Evolutionary conservation across 129 eudicot genomes (phyloP).

Genomic region (Silybum marianum): DNA sequence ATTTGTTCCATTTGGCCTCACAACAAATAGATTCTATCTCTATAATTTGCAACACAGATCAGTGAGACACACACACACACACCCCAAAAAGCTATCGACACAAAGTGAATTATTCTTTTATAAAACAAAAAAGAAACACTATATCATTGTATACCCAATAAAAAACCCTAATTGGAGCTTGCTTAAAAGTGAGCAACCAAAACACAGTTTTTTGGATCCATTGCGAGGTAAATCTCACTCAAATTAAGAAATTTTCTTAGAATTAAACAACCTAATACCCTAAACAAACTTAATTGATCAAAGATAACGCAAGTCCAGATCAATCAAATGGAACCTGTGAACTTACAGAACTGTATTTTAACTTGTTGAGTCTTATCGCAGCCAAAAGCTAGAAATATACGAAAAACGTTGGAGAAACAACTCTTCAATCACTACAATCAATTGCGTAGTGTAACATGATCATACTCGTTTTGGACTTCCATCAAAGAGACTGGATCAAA

Average conservation of each 20-base stretch:
- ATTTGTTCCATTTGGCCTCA: too few relatives aligned
- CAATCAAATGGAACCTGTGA: conserved; percentile 10
- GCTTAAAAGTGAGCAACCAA: not conserved
- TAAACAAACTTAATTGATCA: not conserved
- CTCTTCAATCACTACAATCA: not conserved
- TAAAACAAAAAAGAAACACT: not conserved
- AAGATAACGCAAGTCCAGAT: not conserved
- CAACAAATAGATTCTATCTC: too few relatives aligned
- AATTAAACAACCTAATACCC: not conserved
- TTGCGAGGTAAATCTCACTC: not conserved
- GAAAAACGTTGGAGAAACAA: too few relatives aligned
- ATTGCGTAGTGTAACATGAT: not conserved
- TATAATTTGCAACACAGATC: too few relatives aligned
- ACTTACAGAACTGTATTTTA: conserved; percentile 34
- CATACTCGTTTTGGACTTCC: not conserved
- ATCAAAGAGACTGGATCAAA: not conserved
- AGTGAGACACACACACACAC: not conserved
- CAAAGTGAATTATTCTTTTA: not conserved
- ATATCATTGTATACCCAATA: not conserved
- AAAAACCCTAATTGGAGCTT: conserved; percentile 24
- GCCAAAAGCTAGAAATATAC: not conserved
- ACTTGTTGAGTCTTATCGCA: conserved; percentile 1
- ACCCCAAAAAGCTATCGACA: not conserved
- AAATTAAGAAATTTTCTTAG: conserved; percentile 16
- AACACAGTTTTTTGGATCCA: not conserved